A percentile compares a stretch with the other conserved stretches of the same genome.
Conservation (phyloP, 129 eudicot genomes). For the Flaveria trinervia region DNA sequence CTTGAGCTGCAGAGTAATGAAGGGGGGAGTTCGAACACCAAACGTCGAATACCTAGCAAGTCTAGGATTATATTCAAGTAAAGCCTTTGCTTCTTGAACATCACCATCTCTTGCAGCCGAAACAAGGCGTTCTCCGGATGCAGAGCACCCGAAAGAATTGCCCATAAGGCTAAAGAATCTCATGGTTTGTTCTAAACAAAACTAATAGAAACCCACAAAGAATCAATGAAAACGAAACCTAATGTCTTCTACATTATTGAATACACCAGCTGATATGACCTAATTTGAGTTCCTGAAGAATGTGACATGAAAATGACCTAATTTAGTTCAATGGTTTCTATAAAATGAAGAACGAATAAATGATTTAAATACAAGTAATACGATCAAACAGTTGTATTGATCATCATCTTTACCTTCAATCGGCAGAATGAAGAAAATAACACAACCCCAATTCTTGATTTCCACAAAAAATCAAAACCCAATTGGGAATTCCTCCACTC, state of each 20-base stretch:
- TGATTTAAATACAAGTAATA: too few species aligned
- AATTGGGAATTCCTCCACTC: neutral
- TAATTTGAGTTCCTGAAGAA: constrained; percentile 10
- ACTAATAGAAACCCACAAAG: constrained; percentile 14
- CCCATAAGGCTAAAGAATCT: constrained; percentile 74
- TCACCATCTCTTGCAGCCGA: constrained; percentile 97
- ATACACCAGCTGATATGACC: constrained; percentile 10
- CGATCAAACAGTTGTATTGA: too few species aligned
- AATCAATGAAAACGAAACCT: neutral
- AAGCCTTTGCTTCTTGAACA: constrained; percentile 89
- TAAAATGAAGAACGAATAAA: too few species aligned
- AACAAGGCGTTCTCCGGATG: constrained; percentile 88
- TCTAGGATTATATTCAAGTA: constrained; percentile 80
- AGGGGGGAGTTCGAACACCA: constrained; percentile 87
- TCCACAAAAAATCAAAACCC: constrained; percentile 17
- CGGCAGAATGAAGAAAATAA: too few species aligned
- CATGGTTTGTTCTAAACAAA: constrained; percentile 39
- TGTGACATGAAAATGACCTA: too few species aligned
- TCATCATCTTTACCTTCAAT: too few species aligned
- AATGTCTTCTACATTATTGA: constrained; percentile 8
- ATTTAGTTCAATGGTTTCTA: too few species aligned
- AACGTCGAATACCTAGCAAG: constrained; percentile 81
- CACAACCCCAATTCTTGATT: neutral
- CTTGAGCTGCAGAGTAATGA: constrained; percentile 94
- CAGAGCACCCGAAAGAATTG: constrained; percentile 90